Evolutionary conservation across 768 basidiomycete species (phyloP).

Genomic region (Suillus paluster): DNA sequence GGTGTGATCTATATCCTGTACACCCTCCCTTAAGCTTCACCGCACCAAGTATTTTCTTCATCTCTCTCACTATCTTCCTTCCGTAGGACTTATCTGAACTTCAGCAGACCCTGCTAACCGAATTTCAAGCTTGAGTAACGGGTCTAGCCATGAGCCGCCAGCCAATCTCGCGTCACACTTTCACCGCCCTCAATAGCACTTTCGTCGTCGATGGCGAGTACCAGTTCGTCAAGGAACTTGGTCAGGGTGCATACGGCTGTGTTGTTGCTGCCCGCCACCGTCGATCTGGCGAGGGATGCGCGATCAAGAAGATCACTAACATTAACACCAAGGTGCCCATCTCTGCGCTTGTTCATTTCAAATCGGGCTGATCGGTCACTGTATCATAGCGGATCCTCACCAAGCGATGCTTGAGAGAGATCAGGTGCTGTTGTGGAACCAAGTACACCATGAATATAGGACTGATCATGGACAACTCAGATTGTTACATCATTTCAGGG

Average conservation of each 20-base stretch:
- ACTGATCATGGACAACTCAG: slow-evolving; percentile 43
- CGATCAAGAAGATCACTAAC: slow-evolving; percentile 96
- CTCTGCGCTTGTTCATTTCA: not conserved
- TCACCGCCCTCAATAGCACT: slow-evolving; percentile 83
- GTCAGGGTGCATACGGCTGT: slow-evolving; percentile 94
- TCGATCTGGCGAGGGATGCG: slow-evolving; percentile 84
- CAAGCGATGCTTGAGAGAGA: slow-evolving; percentile 94
- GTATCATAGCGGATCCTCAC: slow-evolving; percentile 82
- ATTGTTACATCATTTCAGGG: slow-evolving; percentile 95
- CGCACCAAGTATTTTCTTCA: not conserved
- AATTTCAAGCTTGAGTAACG: not conserved
- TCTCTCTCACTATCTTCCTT: not conserved
- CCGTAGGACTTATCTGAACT: not conserved
- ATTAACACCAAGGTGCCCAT: slow-evolving; percentile 81
- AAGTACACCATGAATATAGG: not conserved
- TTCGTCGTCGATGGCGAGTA: slow-evolving; percentile 91
- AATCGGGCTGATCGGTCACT: slow-evolving; percentile 16
- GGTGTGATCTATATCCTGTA: slow-evolving; percentile 33
- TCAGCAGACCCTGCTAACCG: not conserved
- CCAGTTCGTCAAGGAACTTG: slow-evolving; percentile 95
- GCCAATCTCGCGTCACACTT: slow-evolving; percentile 69
- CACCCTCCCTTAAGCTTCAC: not conserved
- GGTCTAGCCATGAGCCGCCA: slow-evolving; percentile 6
- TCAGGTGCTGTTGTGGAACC: slow-evolving; percentile 61
- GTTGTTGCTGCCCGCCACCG: slow-evolving; percentile 87